Evolutionary conservation across 768 basidiomycete genomes (phyloP), one percentile per base, ranked within the genome.

Genomic region (Boletus rubroflammeus): DNA sequence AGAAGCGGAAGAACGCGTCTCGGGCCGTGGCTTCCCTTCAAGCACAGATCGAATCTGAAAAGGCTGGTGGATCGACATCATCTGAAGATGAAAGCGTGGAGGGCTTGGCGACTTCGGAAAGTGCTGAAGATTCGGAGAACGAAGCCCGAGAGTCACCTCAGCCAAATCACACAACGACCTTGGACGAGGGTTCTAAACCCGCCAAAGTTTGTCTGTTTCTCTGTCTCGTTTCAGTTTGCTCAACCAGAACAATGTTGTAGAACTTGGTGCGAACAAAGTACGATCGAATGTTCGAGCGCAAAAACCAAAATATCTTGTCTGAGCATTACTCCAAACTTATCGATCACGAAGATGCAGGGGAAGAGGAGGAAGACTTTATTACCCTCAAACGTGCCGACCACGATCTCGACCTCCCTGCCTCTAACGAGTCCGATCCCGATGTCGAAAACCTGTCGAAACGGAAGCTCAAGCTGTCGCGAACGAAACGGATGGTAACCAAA

Each of bases 221-320:
- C 35, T 48, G 29, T 28, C 3, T 13, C 28, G 38, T 21, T n/a
- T 17, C 45, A 25, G 29, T 42, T 36, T 35, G 14, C n/a, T 45
- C 42, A 43, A 41, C 25, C 25, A 29, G 17, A 31, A 17, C 26
- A 17, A 32, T 46, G 14, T 43, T 47, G 14, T 56, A 77, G 77
- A 63, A 70, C 41, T 66, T 68, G 10, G 85, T 89, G 0, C 83
- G 90, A 47, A 98, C 96, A 3, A 98, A 96, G 73, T 97, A 98
- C 69, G 96, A 98, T 71, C 84, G 92, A 49, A 98, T 99, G 94
- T 98, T 98, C 67, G 89, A 90, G 65, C 84, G 95, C 53, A 96
- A 92, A 70, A 98, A 97, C 67, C 95, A 97, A 69, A 87, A 85
- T 58, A 86, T 98, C 46, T 79, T 98, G 31, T 93, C 94, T 0